phyloP scores from a whole-genome alignment of 164 flowering plant genomes.

The Aristolochia fimbriata region DNA sequence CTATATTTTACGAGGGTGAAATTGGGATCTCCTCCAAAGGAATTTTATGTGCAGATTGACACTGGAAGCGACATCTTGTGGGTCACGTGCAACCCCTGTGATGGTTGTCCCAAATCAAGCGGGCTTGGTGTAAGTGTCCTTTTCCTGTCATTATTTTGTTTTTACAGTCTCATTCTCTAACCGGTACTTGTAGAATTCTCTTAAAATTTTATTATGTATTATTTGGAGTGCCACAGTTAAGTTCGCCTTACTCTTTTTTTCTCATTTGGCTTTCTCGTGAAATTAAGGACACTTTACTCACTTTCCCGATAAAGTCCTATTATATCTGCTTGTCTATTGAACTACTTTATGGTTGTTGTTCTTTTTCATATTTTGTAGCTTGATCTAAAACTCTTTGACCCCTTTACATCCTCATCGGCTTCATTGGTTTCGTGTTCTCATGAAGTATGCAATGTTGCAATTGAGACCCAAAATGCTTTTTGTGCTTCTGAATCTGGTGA shows the following conservation, averaged over 20 bases:
- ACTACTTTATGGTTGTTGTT: not conserved
- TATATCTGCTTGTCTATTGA: no score
- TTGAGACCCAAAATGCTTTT: slow-evolving; percentile 46
- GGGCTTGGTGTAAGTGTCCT: slow-evolving; percentile 57
- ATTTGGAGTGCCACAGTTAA: not conserved
- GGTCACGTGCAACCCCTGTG: slow-evolving; percentile 75
- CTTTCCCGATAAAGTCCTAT: no score
- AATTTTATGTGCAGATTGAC: slow-evolving; percentile 87
- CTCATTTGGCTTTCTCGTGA: no score
- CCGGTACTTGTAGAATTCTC: not conserved
- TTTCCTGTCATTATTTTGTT: not conserved
- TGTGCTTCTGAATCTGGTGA: slow-evolving; percentile 31
- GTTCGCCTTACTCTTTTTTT: no score
- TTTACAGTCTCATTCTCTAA: not conserved
- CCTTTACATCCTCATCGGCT: slow-evolving; percentile 58
- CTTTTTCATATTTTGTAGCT: slow-evolving; percentile 36
- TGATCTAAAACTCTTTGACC: slow-evolving; percentile 53
- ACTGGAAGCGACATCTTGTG: slow-evolving; percentile 96
- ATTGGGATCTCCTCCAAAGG: slow-evolving; percentile 76
- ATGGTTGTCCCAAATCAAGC: slow-evolving; percentile 69
- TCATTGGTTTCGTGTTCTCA: slow-evolving; percentile 52
- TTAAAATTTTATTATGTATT: not conserved
- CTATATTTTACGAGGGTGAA: slow-evolving; percentile 23
- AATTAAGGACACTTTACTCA: no score
- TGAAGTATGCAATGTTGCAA: slow-evolving; percentile 44